phyloP scores from a whole-genome alignment of 257 asterid species.

The Plectranthus barbatus region DNA sequence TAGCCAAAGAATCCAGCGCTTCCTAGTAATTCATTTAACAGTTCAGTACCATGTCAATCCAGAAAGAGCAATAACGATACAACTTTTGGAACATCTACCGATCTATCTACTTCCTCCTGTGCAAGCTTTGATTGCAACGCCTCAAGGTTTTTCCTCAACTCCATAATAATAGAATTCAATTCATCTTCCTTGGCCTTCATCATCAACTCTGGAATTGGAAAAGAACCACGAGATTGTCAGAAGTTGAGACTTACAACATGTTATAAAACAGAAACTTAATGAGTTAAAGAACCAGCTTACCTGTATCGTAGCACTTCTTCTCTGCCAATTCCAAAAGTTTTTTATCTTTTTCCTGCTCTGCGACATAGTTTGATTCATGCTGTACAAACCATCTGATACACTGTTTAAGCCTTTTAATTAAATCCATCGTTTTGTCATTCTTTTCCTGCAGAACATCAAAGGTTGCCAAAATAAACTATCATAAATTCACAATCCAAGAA shows the following conservation, averaged over 20 bases:
- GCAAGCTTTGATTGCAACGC: slow-evolving; percentile 58
- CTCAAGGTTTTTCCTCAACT: slow-evolving; percentile 56
- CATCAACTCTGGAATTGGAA: slow-evolving; percentile 45
- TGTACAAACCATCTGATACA: slow-evolving; percentile 85
- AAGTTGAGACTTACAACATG: background rate
- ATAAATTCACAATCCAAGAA: background rate
- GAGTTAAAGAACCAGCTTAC: slow-evolving; percentile 23
- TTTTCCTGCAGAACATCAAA: slow-evolving; percentile 50
- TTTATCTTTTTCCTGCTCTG: slow-evolving; percentile 48
- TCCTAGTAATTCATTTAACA: slow-evolving; percentile 36
- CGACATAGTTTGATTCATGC: slow-evolving; percentile 49
- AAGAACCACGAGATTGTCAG: background rate
- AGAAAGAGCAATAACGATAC: background rate
- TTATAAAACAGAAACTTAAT: background rate
- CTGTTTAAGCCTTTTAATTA: slow-evolving; percentile 61
- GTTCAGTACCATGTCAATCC: slow-evolving; percentile 2
- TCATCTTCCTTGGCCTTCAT: slow-evolving; percentile 82
- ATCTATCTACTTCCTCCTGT: slow-evolving; percentile 64
- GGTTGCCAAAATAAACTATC: background rate
- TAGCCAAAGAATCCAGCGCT: slow-evolving; percentile 54
- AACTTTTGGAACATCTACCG: slow-evolving; percentile 31
- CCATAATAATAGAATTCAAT: slow-evolving; percentile 63
- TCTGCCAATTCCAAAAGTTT: slow-evolving; percentile 59
- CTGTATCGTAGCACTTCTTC: slow-evolving; percentile 51
- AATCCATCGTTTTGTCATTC: slow-evolving; percentile 59